Evolutionary conservation across 1,139 yeast genomes (phyloP).

Genomic region (Yamadazyma sp.): DNA sequence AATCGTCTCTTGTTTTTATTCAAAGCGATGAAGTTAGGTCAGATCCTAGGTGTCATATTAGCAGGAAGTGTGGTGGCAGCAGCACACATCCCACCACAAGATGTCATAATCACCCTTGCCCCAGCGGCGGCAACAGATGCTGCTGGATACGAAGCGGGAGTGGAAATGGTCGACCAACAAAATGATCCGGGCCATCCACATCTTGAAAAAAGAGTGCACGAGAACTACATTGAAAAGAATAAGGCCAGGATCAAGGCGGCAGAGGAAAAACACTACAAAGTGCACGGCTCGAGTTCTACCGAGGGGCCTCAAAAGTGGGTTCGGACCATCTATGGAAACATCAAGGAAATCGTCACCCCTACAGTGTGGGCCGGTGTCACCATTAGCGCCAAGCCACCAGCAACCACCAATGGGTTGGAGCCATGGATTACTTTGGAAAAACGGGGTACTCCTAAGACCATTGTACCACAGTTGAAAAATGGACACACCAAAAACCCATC

Average conservation of each 20-base stretch:
- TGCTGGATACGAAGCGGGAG: slow-evolving; percentile 26
- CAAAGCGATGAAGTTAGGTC: neutral
- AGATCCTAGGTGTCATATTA: neutral
- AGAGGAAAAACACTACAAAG: slow-evolving; percentile 4
- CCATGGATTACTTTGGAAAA: slow-evolving; percentile 83
- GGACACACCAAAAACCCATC: slow-evolving; percentile 65
- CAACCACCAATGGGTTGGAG: slow-evolving; percentile 63
- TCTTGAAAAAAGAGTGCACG: slow-evolving; percentile 24
- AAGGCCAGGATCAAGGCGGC: slow-evolving; percentile 17
- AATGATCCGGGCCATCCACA: neutral
- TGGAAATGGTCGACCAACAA: slow-evolving; percentile 2
- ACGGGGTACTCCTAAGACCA: slow-evolving; percentile 79
- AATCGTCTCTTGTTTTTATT: neutral
- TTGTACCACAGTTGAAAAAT: slow-evolving; percentile 69
- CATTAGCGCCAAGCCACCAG: slow-evolving; percentile 70
- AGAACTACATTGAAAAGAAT: slow-evolving; percentile 38
- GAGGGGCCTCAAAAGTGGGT: slow-evolving; percentile 61
- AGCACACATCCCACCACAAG: neutral
- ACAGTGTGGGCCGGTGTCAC: slow-evolving; percentile 82
- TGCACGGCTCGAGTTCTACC: neutral
- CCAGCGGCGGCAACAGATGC: slow-evolving; percentile 2
- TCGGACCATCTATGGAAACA: slow-evolving; percentile 61
- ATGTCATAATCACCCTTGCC: slow-evolving; percentile 5
- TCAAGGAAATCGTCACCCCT: slow-evolving; percentile 71
- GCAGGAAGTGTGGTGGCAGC: neutral